Percentiles rank a stretch among this genome's conserved stretches.
Conservation (phyloP, 2,329 filamentous ascomycete species). For the Phaeosphaeria sp. region DNA sequence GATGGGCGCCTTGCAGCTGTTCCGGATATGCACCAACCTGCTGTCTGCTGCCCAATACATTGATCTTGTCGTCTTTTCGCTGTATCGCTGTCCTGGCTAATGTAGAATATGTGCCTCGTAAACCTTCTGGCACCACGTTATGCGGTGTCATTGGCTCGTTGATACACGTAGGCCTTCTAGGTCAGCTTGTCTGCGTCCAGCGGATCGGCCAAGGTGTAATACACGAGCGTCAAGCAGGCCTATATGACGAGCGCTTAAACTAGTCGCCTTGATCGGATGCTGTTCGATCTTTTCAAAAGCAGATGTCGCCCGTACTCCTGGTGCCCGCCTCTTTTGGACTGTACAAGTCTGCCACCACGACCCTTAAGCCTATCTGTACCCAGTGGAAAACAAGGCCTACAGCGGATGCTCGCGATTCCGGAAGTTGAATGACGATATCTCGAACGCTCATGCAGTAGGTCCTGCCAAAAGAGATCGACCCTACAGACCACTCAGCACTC, state of each 20-base stretch:
- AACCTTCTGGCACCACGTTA: conserved; percentile 28
- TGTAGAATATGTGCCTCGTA: conserved; percentile 24
- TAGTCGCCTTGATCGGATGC: conserved; percentile 31
- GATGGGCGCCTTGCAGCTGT: conserved; percentile 36
- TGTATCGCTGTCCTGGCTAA: conserved; percentile 24
- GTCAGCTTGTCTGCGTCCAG: conserved; percentile 25
- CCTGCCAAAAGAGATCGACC: conserved; percentile 40
- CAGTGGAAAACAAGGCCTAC: background rate
- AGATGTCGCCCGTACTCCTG: conserved; percentile 26
- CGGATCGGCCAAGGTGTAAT: conserved; percentile 30
- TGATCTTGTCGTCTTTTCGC: conserved; percentile 18
- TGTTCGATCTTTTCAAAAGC: conserved; percentile 32
- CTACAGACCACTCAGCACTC: conserved; percentile 51
- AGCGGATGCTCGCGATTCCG: background rate
- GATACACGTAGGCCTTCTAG: conserved; percentile 16
- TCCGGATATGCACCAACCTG: conserved; percentile 42
- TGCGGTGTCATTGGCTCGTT: conserved; percentile 36
- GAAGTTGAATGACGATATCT: conserved; percentile 6
- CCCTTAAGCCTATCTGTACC: background rate
- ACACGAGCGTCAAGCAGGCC: conserved; percentile 37
- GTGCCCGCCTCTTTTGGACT: conserved; percentile 20
- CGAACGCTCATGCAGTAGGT: conserved; percentile 6
- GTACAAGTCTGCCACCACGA: background rate
- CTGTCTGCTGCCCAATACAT: conserved; percentile 42
- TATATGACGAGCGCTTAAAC: conserved; percentile 42